Evolutionary conservation across 2,329 filamentous ascomycete species (phyloP).

Genomic region (Furcasterigmium sp.): DNA sequence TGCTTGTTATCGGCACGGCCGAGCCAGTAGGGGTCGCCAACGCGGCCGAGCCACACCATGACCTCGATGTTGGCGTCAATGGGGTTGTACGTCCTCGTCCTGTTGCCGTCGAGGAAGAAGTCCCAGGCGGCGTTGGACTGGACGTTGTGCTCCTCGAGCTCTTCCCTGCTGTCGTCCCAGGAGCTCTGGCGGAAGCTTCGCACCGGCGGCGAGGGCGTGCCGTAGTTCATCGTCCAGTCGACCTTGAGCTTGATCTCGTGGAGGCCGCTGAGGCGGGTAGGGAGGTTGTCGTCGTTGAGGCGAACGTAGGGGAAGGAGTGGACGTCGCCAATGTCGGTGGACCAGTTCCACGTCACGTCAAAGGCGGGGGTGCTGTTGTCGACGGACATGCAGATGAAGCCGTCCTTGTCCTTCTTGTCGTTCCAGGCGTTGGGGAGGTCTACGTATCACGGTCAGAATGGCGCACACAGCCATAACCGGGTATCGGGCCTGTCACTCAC

Average conservation of each 20-base stretch:
- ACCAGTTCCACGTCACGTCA: slow-evolving; percentile 26
- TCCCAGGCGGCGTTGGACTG: slow-evolving; percentile 25
- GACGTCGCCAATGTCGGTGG: slow-evolving; percentile 16
- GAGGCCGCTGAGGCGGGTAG: slow-evolving; percentile 20
- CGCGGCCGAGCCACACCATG: slow-evolving; percentile 25
- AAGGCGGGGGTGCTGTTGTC: slow-evolving; percentile 20
- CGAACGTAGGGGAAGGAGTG: slow-evolving; percentile 28
- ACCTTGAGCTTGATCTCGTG: slow-evolving; percentile 18
- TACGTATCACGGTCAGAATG: no score
- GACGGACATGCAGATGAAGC: slow-evolving; percentile 23
- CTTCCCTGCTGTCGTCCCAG: slow-evolving; percentile 15
- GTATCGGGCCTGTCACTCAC: slow-evolving; percentile 14
- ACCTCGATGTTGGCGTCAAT: slow-evolving; percentile 22
- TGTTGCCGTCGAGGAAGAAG: slow-evolving; percentile 23
- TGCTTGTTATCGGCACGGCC: neutral
- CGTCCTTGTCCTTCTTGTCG: slow-evolving; percentile 22
- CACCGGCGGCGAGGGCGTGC: slow-evolving; percentile 14
- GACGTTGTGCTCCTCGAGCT: slow-evolving; percentile 14
- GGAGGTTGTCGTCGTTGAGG: slow-evolving; percentile 17
- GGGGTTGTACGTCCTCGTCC: slow-evolving; percentile 16
- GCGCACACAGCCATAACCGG: no score
- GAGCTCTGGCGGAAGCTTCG: slow-evolving; percentile 10
- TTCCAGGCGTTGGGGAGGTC: slow-evolving; percentile 23
- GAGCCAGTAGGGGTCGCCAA: slow-evolving; percentile 12
- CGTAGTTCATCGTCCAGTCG: slow-evolving; percentile 22